A percentile compares a stretch with the other conserved stretches of the same genome.
Conservation (phyloP, 306 rosid genomes). For the Trifolium fragiferum region DNA sequence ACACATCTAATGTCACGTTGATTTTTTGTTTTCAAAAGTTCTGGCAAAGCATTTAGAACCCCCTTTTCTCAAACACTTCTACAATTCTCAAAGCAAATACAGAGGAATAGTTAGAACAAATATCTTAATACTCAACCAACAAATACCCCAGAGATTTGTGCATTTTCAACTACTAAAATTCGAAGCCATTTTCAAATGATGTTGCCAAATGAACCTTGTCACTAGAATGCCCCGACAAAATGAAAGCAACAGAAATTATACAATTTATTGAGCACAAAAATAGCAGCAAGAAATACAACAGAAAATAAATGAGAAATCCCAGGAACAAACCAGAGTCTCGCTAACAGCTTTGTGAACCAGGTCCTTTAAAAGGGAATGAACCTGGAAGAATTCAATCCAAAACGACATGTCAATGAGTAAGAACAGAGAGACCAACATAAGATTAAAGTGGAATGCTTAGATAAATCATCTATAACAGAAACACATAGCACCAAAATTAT, state of each 20-base stretch:
- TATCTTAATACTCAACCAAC: not conserved
- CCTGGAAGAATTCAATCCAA: conserved; percentile 59
- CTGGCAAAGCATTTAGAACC: not conserved
- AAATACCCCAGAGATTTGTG: conserved; percentile 3
- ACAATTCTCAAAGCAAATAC: conserved; percentile 21
- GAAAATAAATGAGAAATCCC: conserved; percentile 19
- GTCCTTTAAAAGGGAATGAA: conserved; percentile 80
- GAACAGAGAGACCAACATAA: conserved; percentile 18
- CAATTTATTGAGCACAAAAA: conserved; percentile 21
- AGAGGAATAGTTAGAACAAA: conserved; percentile 1
- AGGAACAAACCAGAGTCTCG: conserved; percentile 79
- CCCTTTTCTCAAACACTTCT: conserved; percentile 16
- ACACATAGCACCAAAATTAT: conserved; percentile 2
- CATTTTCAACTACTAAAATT: conserved; percentile 9
- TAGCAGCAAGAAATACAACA: conserved; percentile 21
- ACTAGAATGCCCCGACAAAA: not conserved
- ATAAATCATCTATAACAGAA: conserved; percentile 20
- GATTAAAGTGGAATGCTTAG: not conserved
- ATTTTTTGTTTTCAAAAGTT: not conserved
- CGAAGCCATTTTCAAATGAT: conserved; percentile 31
- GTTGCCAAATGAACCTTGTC: conserved; percentile 5
- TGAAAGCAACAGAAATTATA: not conserved
- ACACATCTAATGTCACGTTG: conserved; percentile 5
- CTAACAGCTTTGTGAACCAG: conserved; percentile 83
- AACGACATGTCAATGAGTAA: conserved; percentile 30